Percentiles rank a stretch among this genome's conserved stretches.
These are phyloP conservation scores for Verticillium nonalfalfae DNA, from an alignment of 2,329 filamentous ascomycete species.

Conservation along the genomic window DNA sequence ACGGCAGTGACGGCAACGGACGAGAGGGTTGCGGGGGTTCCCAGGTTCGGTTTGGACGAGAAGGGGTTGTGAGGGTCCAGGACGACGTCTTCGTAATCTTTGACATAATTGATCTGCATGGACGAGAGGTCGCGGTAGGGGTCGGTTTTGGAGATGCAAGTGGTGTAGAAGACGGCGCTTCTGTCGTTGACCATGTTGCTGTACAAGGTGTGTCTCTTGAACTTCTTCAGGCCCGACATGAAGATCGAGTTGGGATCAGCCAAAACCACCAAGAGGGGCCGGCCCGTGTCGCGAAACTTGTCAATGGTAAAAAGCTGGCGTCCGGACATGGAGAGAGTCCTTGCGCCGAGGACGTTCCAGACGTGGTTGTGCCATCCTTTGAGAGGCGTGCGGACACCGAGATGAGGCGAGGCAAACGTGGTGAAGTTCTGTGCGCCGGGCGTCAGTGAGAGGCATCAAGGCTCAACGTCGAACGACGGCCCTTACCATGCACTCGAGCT, in stretches of 20 bases:
- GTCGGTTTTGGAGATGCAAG: conserved; percentile 68
- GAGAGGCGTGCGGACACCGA: conserved; percentile 67
- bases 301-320: conserved; percentile 85
- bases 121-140: conserved; percentile 65
- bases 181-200: conserved; percentile 83
- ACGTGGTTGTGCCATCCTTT: conserved; percentile 59
- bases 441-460: conserved; percentile 4
- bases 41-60: conserved; percentile 33
- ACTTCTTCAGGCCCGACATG: conserved; percentile 68
- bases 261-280: conserved; percentile 72
- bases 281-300: conserved; percentile 74
- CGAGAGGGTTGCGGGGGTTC: conserved; percentile 22
- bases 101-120: conserved; percentile 65
- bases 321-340: conserved; percentile 76
- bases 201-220: conserved; percentile 73
- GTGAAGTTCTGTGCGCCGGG: conserved; percentile 65
- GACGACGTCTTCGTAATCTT: conserved; percentile 69
- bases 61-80: conserved; percentile 62
- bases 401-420: conserved; percentile 81
- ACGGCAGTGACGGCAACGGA: conserved; percentile 23
- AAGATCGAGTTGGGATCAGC: conserved; percentile 84
- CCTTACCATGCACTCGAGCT: conserved; percentile 67
- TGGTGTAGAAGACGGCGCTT: conserved; percentile 78
- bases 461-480: neutral
- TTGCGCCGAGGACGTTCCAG: conserved; percentile 80